A percentile compares a stretch with the other conserved stretches of the same genome.
phyloP scores from a whole-genome alignment of 1,284 basidiomycete genomes.

The Quambalaria eucalypti region DNA sequence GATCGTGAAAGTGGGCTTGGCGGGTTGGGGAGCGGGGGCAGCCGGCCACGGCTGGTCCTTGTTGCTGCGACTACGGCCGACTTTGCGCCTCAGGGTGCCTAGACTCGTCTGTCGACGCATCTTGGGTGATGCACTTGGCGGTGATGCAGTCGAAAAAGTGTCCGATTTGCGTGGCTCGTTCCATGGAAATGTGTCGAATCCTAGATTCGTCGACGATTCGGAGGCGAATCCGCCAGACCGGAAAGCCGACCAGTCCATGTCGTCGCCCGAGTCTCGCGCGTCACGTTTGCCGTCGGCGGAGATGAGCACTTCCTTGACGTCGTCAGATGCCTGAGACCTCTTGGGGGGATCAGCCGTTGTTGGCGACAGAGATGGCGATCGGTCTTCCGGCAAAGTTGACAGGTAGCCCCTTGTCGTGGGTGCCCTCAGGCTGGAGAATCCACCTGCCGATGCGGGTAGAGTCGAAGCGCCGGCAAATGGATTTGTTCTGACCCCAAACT shows the following conservation, averaged over 20 bases:
- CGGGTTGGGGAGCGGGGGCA: neutral
- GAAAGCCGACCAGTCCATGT: neutral
- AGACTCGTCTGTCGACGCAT: neutral
- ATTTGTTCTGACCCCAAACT: no score
- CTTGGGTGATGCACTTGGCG: neutral
- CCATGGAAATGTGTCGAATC: no score
- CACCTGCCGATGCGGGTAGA: neutral
- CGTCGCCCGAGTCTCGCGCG: no score
- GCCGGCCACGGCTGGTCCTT: neutral
- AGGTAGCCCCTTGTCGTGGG: neutral
- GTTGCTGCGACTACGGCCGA: no score
- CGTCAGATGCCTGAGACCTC: neutral
- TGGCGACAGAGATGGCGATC: neutral
- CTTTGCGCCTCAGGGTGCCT: constrained; percentile 1
- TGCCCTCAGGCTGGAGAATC: neutral
- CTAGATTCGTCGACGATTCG: neutral
- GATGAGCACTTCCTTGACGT: neutral
- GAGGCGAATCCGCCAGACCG: neutral
- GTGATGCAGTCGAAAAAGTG: neutral
- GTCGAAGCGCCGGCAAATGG: neutral
- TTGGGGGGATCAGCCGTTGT: neutral
- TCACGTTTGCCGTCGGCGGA: neutral
- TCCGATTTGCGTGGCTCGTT: no score
- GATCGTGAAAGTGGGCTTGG: constrained; percentile 1
- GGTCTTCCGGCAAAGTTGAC: neutral